These are phyloP conservation scores for Dryas integrifolia DNA, from an alignment of 331 rosid genomes.

Conservation along the genomic window DNA sequence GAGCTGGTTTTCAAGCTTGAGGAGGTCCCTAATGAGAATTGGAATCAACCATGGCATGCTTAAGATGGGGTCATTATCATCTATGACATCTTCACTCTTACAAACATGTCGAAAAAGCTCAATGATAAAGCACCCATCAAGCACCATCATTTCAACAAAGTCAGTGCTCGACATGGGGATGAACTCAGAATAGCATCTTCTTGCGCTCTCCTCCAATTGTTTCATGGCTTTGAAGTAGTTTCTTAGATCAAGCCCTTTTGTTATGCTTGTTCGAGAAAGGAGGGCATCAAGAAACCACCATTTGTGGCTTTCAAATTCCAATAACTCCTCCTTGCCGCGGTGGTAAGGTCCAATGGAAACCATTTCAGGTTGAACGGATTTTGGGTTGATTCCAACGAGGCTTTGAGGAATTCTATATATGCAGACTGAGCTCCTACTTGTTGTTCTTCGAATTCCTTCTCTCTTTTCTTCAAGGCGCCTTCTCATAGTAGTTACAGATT, in stretches of 20 bases:
- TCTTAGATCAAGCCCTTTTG: background rate
- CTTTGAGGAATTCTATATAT: background rate
- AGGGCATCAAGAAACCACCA: conserved; percentile 1
- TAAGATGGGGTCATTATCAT: background rate
- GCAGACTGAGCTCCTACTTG: background rate
- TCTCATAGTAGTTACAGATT: background rate
- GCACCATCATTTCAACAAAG: conserved; percentile 8
- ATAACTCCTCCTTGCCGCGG: background rate
- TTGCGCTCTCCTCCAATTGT: background rate
- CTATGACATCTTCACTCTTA: background rate
- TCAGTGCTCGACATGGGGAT: background rate
- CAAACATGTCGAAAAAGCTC: background rate
- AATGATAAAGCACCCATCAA: conserved; percentile 11
- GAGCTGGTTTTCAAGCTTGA: conserved; percentile 16
- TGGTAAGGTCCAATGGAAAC: background rate
- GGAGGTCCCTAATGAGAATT: background rate
- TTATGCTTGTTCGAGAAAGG: background rate
- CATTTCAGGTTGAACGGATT: background rate
- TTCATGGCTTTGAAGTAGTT: background rate
- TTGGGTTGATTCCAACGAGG: background rate
- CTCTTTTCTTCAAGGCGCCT: background rate
- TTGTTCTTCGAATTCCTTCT: background rate
- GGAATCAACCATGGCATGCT: background rate
- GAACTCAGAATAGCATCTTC: background rate
- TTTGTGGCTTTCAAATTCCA: background rate